Base-by-base conservation (phyloP, 495 filamentous ascomycete genomes). In the Talaromyces nanjingensis region DNA sequence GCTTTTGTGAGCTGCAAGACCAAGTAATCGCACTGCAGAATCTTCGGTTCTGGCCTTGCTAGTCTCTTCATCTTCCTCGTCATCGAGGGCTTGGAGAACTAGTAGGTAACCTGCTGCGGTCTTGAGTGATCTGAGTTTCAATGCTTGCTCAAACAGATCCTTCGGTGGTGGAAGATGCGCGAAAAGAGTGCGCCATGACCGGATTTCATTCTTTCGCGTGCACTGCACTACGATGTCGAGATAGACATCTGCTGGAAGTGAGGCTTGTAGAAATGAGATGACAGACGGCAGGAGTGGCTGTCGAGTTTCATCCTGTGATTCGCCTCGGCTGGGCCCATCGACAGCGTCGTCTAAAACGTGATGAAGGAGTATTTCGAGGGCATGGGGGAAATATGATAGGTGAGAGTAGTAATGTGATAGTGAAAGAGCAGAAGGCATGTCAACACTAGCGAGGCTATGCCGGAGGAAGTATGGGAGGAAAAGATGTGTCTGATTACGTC, bases 181-280 rank as follows among this genome's bases (percentile, higher is more conserved):
- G 72, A 98, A 98, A 2, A 99, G 82, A 1, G 96, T 96, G 29
- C 89, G 87, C 96, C 96, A 99, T 22, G 89, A 96, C 29, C 93
- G 87, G 6, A 97, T 86, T 68, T 99, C 96, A 0, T 96, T 99
- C 76, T 99, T 98, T 22, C 96, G 88, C 0, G 94, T 97, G 74
- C 96, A 99, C 77, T 96, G 93, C 1, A 99, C 92, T 5, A 99
- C 87, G 63, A 97, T 92, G 71, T 98, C 94, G 33, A 98, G 86
- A 64, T 97, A 98, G 12, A 75, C 73, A 11, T 68, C 71, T 58
- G 91, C 80, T 29, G 89, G 87, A 65, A 97, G 96, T 0, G 90
- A 91, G 0, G 92, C 92, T 60, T 81, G 77, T 3, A 99, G 83
- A 65, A 98, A 94, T 0, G 89, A 89, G 22, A 98, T 86, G 7